Percentiles rank a stretch among this genome's conserved stretches.
phyloP scores from a whole-genome alignment of 495 filamentous ascomycete species.

The Xylaria sp. region DNA sequence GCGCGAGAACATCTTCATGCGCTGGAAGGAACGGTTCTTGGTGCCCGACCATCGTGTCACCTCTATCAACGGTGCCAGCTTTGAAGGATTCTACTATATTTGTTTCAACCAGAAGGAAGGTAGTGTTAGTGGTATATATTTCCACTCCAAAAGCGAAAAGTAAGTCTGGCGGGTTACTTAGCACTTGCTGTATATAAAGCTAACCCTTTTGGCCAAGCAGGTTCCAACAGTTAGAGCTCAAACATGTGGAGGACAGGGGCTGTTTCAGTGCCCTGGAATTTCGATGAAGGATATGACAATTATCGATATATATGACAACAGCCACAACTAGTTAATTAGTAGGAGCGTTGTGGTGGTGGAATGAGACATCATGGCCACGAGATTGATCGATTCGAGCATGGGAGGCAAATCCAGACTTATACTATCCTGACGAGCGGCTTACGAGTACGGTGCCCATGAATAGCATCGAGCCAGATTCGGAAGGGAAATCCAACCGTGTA shows the following conservation, averaged over 20 bases:
- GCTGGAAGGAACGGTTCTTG: conserved; percentile 99
- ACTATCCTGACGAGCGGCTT: conserved; percentile 16
- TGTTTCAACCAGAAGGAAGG: conserved; percentile 94
- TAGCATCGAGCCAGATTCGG: conserved; percentile 1
- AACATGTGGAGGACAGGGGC: conserved; percentile 82
- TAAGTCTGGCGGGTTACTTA: conserved; percentile 53
- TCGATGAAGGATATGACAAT: conserved; percentile 62
- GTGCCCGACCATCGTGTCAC: conserved; percentile 93
- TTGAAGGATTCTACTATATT: conserved; percentile 99
- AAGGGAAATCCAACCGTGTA: conserved; percentile 7
- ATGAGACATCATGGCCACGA: conserved; percentile 11
- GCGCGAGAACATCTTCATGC: conserved; percentile 95
- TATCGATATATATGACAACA: conserved; percentile 19
- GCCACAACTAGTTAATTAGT: conserved; percentile 24
- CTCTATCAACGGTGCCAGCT: conserved; percentile 91
- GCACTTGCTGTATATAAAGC: conserved; percentile 14
- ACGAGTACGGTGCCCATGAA: background rate
- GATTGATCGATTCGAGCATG: conserved; percentile 13
- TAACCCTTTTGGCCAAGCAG: conserved; percentile 48
- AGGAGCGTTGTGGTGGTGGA: conserved; percentile 5
- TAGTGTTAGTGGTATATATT: conserved; percentile 91
- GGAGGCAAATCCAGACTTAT: background rate
- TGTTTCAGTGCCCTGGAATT: conserved; percentile 93
- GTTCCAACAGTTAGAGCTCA: conserved; percentile 91
- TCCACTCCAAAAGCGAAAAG: conserved; percentile 97